These are phyloP conservation scores for Excoecaria agallocha DNA, from an alignment of 345 rosid species.

Conservation along the genomic window DNA sequence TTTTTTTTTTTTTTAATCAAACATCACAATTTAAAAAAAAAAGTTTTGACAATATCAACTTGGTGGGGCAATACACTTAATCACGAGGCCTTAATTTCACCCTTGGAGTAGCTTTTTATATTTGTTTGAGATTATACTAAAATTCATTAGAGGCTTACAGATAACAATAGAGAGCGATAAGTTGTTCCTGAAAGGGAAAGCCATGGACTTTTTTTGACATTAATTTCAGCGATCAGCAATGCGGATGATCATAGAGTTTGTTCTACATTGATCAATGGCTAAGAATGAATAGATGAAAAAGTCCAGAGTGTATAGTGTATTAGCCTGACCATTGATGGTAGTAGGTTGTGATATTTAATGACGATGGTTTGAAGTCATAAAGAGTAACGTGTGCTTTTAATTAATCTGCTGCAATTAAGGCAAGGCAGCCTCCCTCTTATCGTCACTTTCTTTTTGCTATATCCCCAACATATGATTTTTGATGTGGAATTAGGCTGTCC, in stretches of 20 bases:
- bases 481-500: no score
- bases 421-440: no score
- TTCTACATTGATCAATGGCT: not conserved
- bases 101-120: not conserved
- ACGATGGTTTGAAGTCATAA: not conserved
- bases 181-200: not conserved
- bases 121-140: not conserved
- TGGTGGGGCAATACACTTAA: not conserved
- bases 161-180: not conserved
- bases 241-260: no score
- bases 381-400: conserved; percentile 13
- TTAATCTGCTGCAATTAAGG: no score
- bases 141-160: not conserved
- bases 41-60: not conserved
- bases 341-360: conserved; percentile 16
- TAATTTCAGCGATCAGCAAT: not conserved
- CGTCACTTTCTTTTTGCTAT: no score
- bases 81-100: not conserved
- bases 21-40: not conserved
- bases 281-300: not conserved
- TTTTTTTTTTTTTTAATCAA: not conserved
- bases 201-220: not conserved
- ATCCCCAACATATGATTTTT: no score
- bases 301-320: not conserved
- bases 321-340: not conserved